Evolutionary conservation across 495 filamentous ascomycete genomes (phyloP).

Genomic region (Penicillium cosmopolitanum): DNA sequence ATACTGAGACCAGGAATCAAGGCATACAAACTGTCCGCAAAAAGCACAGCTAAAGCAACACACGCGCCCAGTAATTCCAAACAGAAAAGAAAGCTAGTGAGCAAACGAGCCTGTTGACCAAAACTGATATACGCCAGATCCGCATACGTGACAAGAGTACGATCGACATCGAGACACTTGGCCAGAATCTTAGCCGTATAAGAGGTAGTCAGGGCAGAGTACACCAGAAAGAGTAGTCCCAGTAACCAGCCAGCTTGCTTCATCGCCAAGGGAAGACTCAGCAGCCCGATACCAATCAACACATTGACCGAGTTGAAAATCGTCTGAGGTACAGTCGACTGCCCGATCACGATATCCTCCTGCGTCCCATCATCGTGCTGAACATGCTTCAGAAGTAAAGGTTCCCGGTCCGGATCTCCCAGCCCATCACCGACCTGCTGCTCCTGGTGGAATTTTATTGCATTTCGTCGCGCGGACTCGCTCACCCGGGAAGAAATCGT

Average conservation of each 20-base stretch:
- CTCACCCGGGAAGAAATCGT: constrained; percentile 70
- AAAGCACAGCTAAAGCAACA: constrained; percentile 90
- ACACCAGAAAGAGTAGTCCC: constrained; percentile 73
- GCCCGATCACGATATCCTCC: constrained; percentile 80
- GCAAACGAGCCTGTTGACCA: constrained; percentile 77
- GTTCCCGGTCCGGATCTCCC: constrained; percentile 70
- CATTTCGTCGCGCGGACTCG: constrained; percentile 70
- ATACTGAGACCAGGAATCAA: constrained; percentile 75
- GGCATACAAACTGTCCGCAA: constrained; percentile 84
- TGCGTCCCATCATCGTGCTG: constrained; percentile 85
- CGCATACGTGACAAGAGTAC: constrained; percentile 81
- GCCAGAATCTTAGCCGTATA: constrained; percentile 89
- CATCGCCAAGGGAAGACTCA: constrained; percentile 87
- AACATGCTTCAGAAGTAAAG: constrained; percentile 82
- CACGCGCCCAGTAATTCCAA: constrained; percentile 87
- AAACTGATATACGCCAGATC: constrained; percentile 93
- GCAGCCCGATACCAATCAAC: constrained; percentile 85
- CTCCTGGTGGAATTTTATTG: constrained; percentile 70
- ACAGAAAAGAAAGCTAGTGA: constrained; percentile 83
- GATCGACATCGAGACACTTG: constrained; percentile 87
- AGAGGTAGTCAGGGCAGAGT: constrained; percentile 72
- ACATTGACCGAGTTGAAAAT: constrained; percentile 97
- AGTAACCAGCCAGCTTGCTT: constrained; percentile 91
- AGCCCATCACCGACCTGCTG: constrained; percentile 58
- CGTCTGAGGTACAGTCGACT: constrained; percentile 92